phyloP scores from a whole-genome alignment of 192 early-diverging fungal genomes.

The Gryganskiella cystojenkinii region DNA sequence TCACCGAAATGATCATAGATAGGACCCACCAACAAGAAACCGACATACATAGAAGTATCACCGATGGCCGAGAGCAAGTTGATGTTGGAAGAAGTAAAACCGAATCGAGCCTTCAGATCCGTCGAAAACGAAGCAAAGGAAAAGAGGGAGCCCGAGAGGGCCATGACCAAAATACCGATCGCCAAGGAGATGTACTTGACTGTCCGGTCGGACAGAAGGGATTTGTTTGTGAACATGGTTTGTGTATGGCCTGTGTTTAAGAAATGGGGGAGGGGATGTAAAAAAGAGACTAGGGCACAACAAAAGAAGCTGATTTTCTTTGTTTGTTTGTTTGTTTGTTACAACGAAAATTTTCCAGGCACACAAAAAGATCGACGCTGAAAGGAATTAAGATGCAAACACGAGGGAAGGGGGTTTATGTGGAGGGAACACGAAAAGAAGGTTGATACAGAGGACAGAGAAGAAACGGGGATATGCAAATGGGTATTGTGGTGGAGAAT shows the following conservation, averaged over 20 bases:
- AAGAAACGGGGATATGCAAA: neutral
- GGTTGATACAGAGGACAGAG: neutral
- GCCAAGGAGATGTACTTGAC: constrained; percentile 31
- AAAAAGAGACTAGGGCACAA: neutral
- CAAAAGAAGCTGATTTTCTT: constrained; percentile 1
- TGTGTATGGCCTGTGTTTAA: too few species aligned
- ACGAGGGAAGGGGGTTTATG: neutral
- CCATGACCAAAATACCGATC: constrained; percentile 47
- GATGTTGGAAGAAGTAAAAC: constrained; percentile 47
- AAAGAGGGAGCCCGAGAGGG: constrained; percentile 46
- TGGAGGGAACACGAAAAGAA: neutral
- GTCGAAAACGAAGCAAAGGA: constrained; percentile 47
- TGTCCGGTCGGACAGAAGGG: constrained; percentile 26
- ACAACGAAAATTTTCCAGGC: too few species aligned
- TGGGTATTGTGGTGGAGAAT: neutral
- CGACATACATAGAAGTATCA: constrained; percentile 51
- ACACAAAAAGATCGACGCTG: neutral
- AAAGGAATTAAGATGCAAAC: neutral
- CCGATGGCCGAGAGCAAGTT: constrained; percentile 48
- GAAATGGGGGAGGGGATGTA: too few species aligned
- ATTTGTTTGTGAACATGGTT: too few species aligned
- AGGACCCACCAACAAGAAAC: constrained; percentile 49
- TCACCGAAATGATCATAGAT: constrained; percentile 51
- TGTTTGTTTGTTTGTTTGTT: neutral
- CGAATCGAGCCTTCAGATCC: constrained; percentile 48